phyloP scores from a whole-genome alignment of 2,329 filamentous ascomycete species.

The Talaromyces marneffei region DNA sequence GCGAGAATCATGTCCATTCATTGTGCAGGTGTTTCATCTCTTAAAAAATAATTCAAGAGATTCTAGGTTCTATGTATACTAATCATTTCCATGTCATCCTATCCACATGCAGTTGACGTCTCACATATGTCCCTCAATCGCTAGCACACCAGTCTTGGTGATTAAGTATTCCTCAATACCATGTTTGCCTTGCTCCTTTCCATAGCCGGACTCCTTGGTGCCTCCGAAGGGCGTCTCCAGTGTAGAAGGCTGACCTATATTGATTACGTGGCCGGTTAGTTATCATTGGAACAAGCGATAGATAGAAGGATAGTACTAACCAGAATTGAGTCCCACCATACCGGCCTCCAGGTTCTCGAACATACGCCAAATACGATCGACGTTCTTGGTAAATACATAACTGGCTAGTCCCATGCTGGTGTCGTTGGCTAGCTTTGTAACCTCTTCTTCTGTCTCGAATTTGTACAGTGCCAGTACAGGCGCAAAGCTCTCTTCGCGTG shows the following conservation, averaged over 20 bases:
- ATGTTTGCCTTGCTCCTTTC: constrained; percentile 56
- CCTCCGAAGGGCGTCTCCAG: constrained; percentile 63
- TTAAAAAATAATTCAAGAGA: background rate
- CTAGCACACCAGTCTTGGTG: constrained; percentile 42
- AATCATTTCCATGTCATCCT: background rate
- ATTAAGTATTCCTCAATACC: constrained; percentile 36
- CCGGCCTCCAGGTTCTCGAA: constrained; percentile 63
- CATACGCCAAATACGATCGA: constrained; percentile 60
- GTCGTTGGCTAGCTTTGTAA: constrained; percentile 54
- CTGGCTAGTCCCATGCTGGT: constrained; percentile 61
- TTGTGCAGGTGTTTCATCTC: background rate
- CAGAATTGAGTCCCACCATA: constrained; percentile 63
- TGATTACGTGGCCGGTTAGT: constrained; percentile 13
- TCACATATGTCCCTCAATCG: constrained; percentile 22
- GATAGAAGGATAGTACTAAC: constrained; percentile 23
- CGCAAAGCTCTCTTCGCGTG: constrained; percentile 59
- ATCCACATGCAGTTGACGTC: background rate
- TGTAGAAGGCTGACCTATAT: constrained; percentile 54
- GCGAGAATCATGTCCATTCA: background rate
- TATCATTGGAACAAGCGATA: background rate
- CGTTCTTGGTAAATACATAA: constrained; percentile 63
- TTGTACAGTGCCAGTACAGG: constrained; percentile 59
- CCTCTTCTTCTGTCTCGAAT: constrained; percentile 63
- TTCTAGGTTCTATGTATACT: background rate
- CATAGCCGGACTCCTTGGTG: constrained; percentile 63